phyloP scores from a whole-genome alignment of 305 asterid species.

The Fraxinus velutina region DNA sequence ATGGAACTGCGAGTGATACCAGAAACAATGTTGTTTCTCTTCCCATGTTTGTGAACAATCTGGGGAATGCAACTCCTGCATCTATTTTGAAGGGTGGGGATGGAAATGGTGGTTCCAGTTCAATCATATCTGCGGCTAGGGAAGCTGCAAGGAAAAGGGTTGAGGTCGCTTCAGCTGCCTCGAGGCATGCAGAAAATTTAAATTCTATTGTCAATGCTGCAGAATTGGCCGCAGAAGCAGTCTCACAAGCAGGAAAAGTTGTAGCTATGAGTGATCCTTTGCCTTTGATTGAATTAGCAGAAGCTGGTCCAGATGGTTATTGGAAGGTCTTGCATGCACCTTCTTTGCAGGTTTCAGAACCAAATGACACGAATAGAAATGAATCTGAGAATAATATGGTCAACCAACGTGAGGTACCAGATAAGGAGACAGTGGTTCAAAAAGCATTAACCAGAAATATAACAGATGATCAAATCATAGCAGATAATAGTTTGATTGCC shows the following conservation, averaged over 20 bases:
- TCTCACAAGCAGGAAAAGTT: slow-evolving; percentile 89
- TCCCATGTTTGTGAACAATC: slow-evolving; percentile 33
- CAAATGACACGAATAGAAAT: slow-evolving; percentile 30
- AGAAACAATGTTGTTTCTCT: slow-evolving; percentile 26
- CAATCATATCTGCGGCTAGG: slow-evolving; percentile 75
- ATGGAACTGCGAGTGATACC: slow-evolving; percentile 36
- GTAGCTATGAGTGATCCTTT: slow-evolving; percentile 78
- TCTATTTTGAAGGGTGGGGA: slow-evolving; percentile 55
- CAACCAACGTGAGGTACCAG: slow-evolving; percentile 40
- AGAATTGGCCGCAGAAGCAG: slow-evolving; percentile 95
- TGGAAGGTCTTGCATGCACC: slow-evolving; percentile 50
- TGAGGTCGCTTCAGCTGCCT: slow-evolving; percentile 94
- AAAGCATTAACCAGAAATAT: slow-evolving; percentile 34
- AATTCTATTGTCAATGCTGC: slow-evolving; percentile 94
- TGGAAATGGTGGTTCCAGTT: slow-evolving; percentile 44
- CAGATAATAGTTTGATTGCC: slow-evolving; percentile 33
- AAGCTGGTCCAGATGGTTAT: slow-evolving; percentile 73
- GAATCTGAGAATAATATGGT: slow-evolving; percentile 24
- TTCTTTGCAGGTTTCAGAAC: slow-evolving; percentile 30
- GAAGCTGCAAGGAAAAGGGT: slow-evolving; percentile 87
- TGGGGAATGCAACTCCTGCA: slow-evolving; percentile 54
- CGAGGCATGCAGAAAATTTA: slow-evolving; percentile 86
- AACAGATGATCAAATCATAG: slow-evolving; percentile 32
- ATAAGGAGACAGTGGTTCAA: slow-evolving; percentile 37
- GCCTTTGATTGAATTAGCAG: slow-evolving; percentile 59